phyloP scores from a whole-genome alignment of 345 rosid genomes.

The Syzygium aqueum region DNA sequence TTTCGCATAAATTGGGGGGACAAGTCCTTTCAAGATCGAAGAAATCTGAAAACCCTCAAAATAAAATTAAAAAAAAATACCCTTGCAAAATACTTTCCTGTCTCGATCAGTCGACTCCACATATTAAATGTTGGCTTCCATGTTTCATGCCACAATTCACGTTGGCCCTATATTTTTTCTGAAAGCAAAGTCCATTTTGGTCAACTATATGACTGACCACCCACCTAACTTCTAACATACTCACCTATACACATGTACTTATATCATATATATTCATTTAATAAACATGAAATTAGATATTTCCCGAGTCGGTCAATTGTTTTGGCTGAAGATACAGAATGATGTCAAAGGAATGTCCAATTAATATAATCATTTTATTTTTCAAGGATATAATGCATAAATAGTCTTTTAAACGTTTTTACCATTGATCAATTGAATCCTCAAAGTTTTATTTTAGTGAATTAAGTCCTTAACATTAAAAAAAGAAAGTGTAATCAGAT shows the following conservation, averaged over 20 bases:
- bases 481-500: not conserved
- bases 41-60: not conserved
- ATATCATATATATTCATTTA: not conserved
- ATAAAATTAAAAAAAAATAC: not conserved
- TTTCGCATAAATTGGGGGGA: not conserved
- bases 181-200: not conserved
- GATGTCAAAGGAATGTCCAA: not conserved
- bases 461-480: not conserved
- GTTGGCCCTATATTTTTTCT: not conserved
- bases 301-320: not conserved
- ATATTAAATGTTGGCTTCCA: not conserved
- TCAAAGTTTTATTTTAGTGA: not conserved
- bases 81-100: not conserved
- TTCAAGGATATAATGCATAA: not conserved
- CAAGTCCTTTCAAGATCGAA: not conserved
- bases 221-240: not conserved
- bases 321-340: not conserved
- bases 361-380: not conserved
- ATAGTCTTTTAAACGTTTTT: not conserved
- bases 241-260: not conserved
- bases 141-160: not conserved
- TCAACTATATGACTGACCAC: not conserved
- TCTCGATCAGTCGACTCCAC: not conserved
- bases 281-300: not conserved
- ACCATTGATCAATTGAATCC: not conserved